Evolutionary conservation across 2,329 filamentous ascomycete genomes (phyloP).

Genomic region (Gnomoniopsis smithogilvyi): DNA sequence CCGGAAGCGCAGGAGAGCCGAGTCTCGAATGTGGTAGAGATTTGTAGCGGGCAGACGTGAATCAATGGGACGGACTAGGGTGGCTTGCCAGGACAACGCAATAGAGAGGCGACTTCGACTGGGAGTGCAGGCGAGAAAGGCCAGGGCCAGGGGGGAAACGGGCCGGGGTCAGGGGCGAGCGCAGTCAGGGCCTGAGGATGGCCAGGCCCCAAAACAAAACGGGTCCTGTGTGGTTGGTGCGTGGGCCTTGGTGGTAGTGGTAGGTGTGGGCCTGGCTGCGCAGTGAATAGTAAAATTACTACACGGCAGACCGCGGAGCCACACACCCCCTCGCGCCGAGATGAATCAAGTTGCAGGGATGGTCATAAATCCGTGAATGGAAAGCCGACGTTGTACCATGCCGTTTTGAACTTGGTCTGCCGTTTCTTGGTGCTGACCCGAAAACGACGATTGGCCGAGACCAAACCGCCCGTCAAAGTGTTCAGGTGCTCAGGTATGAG

Average conservation of each 20-base stretch:
- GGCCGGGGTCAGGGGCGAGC: slow-evolving; percentile 1
- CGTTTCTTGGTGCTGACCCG: background rate
- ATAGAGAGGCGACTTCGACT: background rate
- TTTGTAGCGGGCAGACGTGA: slow-evolving; percentile 11
- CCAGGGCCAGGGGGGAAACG: slow-evolving; percentile 6
- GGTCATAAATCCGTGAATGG: background rate
- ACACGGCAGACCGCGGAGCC: slow-evolving; percentile 7
- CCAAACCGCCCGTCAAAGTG: background rate
- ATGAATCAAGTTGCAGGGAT: background rate
- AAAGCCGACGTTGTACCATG: background rate
- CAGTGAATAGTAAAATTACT: slow-evolving; percentile 18
- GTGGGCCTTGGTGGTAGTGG: background rate
- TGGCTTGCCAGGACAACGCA: background rate
- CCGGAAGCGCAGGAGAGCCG: slow-evolving; percentile 13
- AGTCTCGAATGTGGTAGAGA: slow-evolving; percentile 17
- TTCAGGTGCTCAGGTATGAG: background rate
- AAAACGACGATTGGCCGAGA: background rate
- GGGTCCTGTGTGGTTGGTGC: background rate
- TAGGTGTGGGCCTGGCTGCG: slow-evolving; percentile 9
- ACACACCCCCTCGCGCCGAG: background rate
- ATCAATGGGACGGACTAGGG: slow-evolving; percentile 8
- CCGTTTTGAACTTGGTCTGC: background rate
- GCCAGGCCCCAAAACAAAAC: slow-evolving; percentile 15
- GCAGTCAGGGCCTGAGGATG: slow-evolving; percentile 4
- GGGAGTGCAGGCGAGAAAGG: too few species aligned